These are phyloP conservation scores for Pseudogymnoascus sp. DNA, from an alignment of 2,329 filamentous ascomycete species.

Conservation along the genomic window DNA sequence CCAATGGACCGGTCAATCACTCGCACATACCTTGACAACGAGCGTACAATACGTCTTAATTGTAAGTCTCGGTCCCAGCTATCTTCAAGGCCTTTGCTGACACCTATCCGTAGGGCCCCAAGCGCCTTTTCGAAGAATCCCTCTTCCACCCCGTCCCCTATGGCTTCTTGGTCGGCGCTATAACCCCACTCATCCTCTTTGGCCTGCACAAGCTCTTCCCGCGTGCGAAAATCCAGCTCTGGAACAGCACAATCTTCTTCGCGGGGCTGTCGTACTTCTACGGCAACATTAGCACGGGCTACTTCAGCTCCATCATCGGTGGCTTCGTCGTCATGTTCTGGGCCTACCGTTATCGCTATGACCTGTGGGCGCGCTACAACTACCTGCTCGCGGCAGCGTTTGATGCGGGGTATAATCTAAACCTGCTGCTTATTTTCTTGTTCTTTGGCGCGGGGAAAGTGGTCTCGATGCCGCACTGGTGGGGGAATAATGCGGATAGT, in stretches of 20 bases:
- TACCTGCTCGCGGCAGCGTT: constrained; percentile 54
- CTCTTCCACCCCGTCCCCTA: constrained; percentile 44
- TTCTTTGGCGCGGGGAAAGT: constrained; percentile 50
- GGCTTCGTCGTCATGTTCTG: constrained; percentile 54
- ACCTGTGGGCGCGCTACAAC: constrained; percentile 52
- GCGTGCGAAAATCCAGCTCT: constrained; percentile 42
- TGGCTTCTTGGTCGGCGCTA: constrained; percentile 44
- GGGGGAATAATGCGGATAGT: constrained; percentile 49
- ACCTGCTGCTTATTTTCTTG: constrained; percentile 53
- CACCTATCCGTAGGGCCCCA: constrained; percentile 32
- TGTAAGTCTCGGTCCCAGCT: constrained; percentile 25
- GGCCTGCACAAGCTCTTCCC: constrained; percentile 46
- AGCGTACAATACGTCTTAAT: constrained; percentile 54
- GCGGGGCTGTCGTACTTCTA: constrained; percentile 47
- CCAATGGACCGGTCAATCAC: constrained; percentile 52
- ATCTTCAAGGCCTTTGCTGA: neutral
- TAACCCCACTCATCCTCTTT: constrained; percentile 40
- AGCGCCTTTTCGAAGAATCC: constrained; percentile 39
- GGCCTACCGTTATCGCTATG: constrained; percentile 46
- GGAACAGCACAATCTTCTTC: constrained; percentile 57
- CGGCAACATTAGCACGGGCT: constrained; percentile 54
- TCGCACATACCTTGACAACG: constrained; percentile 44
- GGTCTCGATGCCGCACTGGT: constrained; percentile 54
- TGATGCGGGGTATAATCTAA: constrained; percentile 55
- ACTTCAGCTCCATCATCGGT: constrained; percentile 49